Evolutionary conservation across 176 grass and related monocot species (phyloP).

Genomic region (Rhynchospora pubera): DNA sequence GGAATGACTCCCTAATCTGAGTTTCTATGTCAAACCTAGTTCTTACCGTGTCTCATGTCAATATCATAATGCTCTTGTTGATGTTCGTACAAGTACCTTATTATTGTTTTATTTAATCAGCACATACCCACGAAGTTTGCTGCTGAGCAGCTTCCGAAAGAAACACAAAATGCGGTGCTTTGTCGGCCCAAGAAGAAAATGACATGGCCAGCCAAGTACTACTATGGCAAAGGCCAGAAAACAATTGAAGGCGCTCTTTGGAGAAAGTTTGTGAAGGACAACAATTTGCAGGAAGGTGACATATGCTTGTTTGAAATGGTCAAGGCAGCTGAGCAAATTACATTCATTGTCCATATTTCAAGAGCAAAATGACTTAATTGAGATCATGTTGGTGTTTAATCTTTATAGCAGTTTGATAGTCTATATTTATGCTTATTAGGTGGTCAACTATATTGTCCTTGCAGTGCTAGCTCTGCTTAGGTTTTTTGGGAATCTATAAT

Average conservation of each 20-base stretch:
- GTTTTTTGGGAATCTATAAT: too few relatives aligned
- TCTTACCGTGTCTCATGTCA: background rate
- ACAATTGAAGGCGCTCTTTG: slow-evolving; percentile 7
- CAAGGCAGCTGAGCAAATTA: background rate
- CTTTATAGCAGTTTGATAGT: background rate
- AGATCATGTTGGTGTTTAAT: background rate
- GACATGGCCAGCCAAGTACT: slow-evolving; percentile 30
- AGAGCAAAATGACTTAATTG: background rate
- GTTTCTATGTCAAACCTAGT: background rate
- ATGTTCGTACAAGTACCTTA: background rate
- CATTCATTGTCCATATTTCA: slow-evolving; percentile 28
- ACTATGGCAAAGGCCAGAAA: background rate
- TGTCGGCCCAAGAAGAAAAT: background rate
- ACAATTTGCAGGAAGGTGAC: slow-evolving; percentile 27
- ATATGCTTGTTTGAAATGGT: slow-evolving; percentile 29
- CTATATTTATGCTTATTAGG: background rate
- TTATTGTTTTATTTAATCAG: slow-evolving; percentile 13
- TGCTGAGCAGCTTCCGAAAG: slow-evolving; percentile 17
- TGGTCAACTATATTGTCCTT: background rate
- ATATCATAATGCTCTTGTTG: background rate
- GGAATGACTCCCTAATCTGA: background rate
- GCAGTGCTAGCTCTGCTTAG: background rate
- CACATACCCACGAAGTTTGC: slow-evolving; percentile 20
- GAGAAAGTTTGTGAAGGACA: slow-evolving; percentile 28
- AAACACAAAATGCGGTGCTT: background rate